phyloP scores from a whole-genome alignment of 106 monocot genomes.

The Dioscorea zingiberensis region DNA sequence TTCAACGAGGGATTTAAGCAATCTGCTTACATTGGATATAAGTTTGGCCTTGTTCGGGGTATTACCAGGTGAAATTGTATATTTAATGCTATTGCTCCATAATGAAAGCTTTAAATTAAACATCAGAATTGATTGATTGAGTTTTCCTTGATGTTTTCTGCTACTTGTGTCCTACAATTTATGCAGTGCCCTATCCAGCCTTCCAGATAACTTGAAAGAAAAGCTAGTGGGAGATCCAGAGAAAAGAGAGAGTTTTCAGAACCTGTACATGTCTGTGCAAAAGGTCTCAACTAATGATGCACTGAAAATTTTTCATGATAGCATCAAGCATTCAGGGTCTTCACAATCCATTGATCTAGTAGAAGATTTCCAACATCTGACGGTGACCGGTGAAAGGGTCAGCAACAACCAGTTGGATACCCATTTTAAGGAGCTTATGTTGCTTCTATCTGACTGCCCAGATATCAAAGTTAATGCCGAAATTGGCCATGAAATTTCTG shows the following conservation, averaged over 20 bases:
- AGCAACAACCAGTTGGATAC: slow-evolving; percentile 14
- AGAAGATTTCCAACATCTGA: neutral
- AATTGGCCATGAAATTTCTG: slow-evolving; percentile 1
- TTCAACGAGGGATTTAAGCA: slow-evolving; percentile 76
- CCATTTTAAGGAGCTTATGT: no score
- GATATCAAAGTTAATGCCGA: slow-evolving; percentile 24
- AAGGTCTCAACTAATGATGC: slow-evolving; percentile 54
- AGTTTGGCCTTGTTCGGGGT: slow-evolving; percentile 73
- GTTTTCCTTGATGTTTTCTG: no score
- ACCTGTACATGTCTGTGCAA: no score
- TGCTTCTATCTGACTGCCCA: slow-evolving; percentile 21
- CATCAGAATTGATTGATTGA: no score
- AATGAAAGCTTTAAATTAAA: no score
- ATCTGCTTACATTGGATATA: slow-evolving; percentile 50
- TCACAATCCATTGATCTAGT: slow-evolving; percentile 2
- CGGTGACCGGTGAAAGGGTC: neutral
- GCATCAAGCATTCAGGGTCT: slow-evolving; percentile 4
- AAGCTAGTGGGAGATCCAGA: no score
- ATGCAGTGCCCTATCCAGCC: no score
- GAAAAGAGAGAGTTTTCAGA: no score
- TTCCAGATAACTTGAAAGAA: no score
- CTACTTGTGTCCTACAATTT: no score
- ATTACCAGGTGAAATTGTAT: slow-evolving; percentile 48
- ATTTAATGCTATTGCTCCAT: no score
- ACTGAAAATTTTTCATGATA: slow-evolving; percentile 26